Base-by-base conservation (phyloP, 257 asterid genomes). In the Primulina huaijiensis region DNA sequence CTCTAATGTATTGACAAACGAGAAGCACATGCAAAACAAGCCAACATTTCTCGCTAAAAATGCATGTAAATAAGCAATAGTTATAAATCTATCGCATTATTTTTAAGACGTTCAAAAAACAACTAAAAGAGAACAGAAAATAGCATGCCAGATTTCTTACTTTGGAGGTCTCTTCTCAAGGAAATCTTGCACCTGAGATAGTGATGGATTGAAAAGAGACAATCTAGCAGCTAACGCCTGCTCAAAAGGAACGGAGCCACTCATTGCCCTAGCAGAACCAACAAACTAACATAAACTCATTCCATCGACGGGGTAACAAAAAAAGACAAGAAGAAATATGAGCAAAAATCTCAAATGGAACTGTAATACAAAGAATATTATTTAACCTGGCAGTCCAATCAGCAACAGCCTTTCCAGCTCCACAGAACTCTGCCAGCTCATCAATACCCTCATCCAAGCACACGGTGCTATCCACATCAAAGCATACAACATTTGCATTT, bases 361-460 rank as follows among this genome's bases (percentile, higher is more conserved):
- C 7, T 60, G 58, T 27, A 62, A 69, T 35, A 35, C 10, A 61
- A 2, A 33, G 2, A 62, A 56, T 35, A 23, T 58, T 46, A 66
- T 8, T 33, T 65, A 55, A 89, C 97, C 95, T 87, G 21, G 96
- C 88, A 70, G 96, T 93, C 99, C 99, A 93, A 74, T 90, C 90
- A 0, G 97, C 96, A 30, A 93, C 99, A 74, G 96, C 97, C 80
- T 89, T 78, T 72, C 96, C 97, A 62, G 99, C 99, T 61, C 96
- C 99, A 83, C 96, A 93, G 72, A 89, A 93, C 34, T 90, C 97
- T 4, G 97, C 99, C 72, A 90, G 86, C 81, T 93, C 99, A 83
- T 93, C 99, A 62, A 93, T 93, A 74, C 99, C 99, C 86, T 93
- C 99, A 52, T 90, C 97, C 78, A 87, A 23, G 79, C 99, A 93